These are phyloP conservation scores for Cyclanthera cordifolia DNA, from an alignment of 306 rosid species.

Conservation along the genomic window DNA sequence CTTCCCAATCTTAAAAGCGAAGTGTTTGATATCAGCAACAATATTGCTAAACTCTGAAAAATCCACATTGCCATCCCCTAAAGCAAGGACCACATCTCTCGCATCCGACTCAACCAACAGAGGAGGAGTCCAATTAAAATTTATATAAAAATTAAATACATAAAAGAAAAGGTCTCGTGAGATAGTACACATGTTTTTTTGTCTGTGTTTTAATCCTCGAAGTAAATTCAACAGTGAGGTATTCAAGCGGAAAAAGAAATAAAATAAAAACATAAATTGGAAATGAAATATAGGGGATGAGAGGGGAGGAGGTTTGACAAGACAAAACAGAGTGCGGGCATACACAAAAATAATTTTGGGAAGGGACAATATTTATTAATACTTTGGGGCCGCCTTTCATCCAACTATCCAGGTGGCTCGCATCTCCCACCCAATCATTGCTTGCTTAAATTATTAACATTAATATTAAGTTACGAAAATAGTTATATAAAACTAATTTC, in stretches of 20 bases:
- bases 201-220: neutral
- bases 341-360: neutral
- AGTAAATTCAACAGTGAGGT: neutral
- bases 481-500: too few relatives aligned
- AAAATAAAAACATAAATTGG: too few relatives aligned
- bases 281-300: neutral
- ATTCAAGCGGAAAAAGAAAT: neutral
- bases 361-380: constrained; percentile 8
- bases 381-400: constrained; percentile 7
- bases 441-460: too few relatives aligned
- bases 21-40: too few relatives aligned
- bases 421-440: neutral
- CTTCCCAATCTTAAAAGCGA: too few relatives aligned
- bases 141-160: too few relatives aligned
- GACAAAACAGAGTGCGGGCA: constrained; percentile 9
- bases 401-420: neutral
- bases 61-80: too few relatives aligned
- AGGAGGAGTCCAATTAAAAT: neutral
- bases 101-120: too few relatives aligned
- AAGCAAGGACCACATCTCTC: too few relatives aligned
- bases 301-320: neutral
- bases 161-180: neutral
- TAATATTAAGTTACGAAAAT: too few relatives aligned
- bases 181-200: neutral
- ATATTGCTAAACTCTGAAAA: too few relatives aligned